Evolutionary conservation across 257 asterid genomes (phyloP), one percentile per base, ranked within the genome.

Genomic region (Craterostigma plantagineum): DNA sequence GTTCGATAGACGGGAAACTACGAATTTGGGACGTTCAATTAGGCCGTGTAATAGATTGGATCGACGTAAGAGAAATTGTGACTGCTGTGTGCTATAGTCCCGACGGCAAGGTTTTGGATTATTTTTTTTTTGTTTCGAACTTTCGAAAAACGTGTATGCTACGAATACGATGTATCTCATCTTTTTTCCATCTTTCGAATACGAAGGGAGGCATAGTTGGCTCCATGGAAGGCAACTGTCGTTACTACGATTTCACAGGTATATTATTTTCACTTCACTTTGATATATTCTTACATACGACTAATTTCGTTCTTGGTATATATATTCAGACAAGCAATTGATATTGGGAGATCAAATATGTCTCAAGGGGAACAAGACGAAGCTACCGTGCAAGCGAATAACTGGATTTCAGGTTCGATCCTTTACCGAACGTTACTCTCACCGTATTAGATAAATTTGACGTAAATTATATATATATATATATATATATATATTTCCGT

Each of bases 1-100:
- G 98, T 56, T 82, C 98, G 38, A 76, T 87, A 41, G 98, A 87
- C 48, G 95, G 98, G 47, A 87, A 87, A 69, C 75, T 75, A 47
- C 90, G 98, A 10, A 82, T 82, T 47, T 87, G 98, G 98, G 63
- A 60, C 13, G 52, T 70, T 14, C 57, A 48, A 52, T 56, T 69
- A 35, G 46, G 77, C 56, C 87, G 71, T 50, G 98, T 87, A 56
- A 73, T 87, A 46, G 81, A 74, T 46, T 87, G 98, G 98, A 48
- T 58, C 1, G 95, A 87, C 51, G 62, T 55, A 34, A 70, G 66
- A 63, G 95, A 87, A 58, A 82, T 83, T 52, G 61, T 87, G 41
- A 77, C 95, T 42, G 98, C 98, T 14, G 70, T 83, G 64, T 79
- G 85, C 35, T 87, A 71, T 51, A 49, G 62, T 48, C 93, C 95